These are phyloP conservation scores for Umbelopsis ramanniana DNA, from an alignment of 192 early-diverging fungal species.

Conservation along the genomic window DNA sequence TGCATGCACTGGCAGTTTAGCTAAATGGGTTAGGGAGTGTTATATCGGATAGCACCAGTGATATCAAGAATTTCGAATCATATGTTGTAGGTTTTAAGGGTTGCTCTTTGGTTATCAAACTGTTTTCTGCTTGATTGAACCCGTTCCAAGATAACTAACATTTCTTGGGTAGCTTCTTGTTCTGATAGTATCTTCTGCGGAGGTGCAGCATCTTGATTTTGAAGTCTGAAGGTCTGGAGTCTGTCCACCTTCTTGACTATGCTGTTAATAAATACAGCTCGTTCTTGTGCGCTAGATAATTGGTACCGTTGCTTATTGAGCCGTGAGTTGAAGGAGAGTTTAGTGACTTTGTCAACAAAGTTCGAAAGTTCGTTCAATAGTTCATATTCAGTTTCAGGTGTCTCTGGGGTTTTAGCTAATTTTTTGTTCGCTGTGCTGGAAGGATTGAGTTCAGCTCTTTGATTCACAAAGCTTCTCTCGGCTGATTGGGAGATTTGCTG, in stretches of 20 bases:
- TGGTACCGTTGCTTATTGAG: conserved; percentile 50
- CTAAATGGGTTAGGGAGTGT: not conserved
- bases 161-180: conserved; percentile 10
- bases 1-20: not conserved
- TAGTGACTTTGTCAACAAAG: conserved; percentile 50
- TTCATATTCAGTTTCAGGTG: conserved; percentile 37
- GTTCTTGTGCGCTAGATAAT: conserved; percentile 49
- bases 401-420: conserved; percentile 36
- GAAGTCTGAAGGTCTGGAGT: conserved; percentile 40
- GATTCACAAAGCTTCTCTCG: conserved; percentile 46
- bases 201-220: conserved; percentile 50
- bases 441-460: conserved; percentile 51
- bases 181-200: not conserved
- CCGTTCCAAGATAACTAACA: conserved; percentile 28
- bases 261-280: conserved; percentile 45
- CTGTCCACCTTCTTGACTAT: conserved; percentile 53
- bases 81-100: conserved; percentile 14
- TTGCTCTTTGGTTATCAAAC: conserved; percentile 38
- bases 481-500: conserved; percentile 54
- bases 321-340: conserved; percentile 34
- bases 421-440: conserved; percentile 41
- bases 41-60: not conserved
- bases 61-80: not conserved
- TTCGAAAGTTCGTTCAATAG: conserved; percentile 51
- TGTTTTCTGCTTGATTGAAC: conserved; percentile 25